These are phyloP conservation scores for Podospora pseudocomata DNA, from an alignment of 495 filamentous ascomycete genomes.

Conservation along the genomic window DNA sequence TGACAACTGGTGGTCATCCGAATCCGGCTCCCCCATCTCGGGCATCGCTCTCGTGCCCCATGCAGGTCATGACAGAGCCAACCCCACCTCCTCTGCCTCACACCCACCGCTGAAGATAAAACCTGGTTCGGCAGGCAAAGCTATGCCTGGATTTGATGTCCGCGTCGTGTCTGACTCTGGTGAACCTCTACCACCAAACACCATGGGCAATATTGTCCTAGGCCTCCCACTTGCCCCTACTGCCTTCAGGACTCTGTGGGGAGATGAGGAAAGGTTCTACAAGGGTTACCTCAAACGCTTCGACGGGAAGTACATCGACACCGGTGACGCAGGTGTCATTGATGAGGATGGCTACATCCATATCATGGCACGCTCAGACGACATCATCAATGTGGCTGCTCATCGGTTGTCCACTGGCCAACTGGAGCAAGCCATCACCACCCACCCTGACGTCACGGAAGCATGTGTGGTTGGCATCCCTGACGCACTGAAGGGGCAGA, in stretches of 20 bases:
- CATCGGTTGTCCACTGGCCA: conserved; percentile 85
- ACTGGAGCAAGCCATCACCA: conserved; percentile 86
- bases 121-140: conserved; percentile 82
- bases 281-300: conserved; percentile 77
- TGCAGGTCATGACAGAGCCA: conserved; percentile 42
- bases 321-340: conserved; percentile 83
- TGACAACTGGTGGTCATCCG: conserved; percentile 97
- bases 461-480: conserved; percentile 82
- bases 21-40: conserved; percentile 85
- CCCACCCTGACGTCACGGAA: conserved; percentile 73
- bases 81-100: conserved; percentile 5
- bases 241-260: conserved; percentile 78
- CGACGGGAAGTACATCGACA: conserved; percentile 76
- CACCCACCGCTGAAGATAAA: conserved; percentile 51
- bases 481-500: conserved; percentile 78
- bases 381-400: conserved; percentile 93
- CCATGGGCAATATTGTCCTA: conserved; percentile 91
- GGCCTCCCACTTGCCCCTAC: conserved; percentile 78
- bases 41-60: conserved; percentile 66
- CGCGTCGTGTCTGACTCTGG: conserved; percentile 78
- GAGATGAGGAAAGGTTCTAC: conserved; percentile 80
- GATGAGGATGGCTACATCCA: conserved; percentile 80
- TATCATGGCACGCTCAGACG: conserved; percentile 78
- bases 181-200: conserved; percentile 57
- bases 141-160: conserved; percentile 88